Base-by-base conservation (phyloP, 345 rosid species). In the Xanthoceras sorbifolium region DNA sequence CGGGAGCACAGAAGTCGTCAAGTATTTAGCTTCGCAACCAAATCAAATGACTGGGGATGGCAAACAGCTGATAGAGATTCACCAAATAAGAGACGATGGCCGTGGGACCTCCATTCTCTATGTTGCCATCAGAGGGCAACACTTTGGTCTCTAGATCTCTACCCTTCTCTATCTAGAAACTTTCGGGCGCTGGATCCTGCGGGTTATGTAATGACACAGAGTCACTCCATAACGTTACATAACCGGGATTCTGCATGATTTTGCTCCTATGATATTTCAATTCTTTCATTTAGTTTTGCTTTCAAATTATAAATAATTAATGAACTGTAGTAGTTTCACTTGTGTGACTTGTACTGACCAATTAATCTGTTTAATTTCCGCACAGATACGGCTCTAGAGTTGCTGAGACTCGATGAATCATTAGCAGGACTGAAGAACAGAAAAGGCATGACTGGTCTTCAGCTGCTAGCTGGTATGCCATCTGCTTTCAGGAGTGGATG, bases 401-500 rank as follows among this genome's bases (percentile, higher is more conserved):
- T 67, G 46, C n/a, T 67, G 31, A 1, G 14, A 1, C 5, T 40
- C 11, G 71, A 67, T 23, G n/a, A 40, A 42, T 23, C 34, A 3
- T 42, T 67, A 12, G 71, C 71, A 2, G 1, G 6, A 42, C 1
- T 22, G 20, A 25, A 40, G 50, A 29, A 42, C n/a, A 10, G 1
- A 40, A 12, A 0, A 2, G 71, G 71, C 10, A 23, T 9, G 32
- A 67, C 3, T 31, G 6, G n/a, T 23, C 71, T 67, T 40, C 54
- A 11, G n/a, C 54, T 40, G 26, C 32, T 67, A 6, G 71, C 71
- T 12, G 26, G 28, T 5, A 42, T 40, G 4, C 71, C 71, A 5
- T 11, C 32, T 40, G 71, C 71, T 67, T 67, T 67, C 71, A 14
- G 9, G 9, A 67, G 71, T 12, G 54, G 71, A 40, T 22, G 23